These are phyloP conservation scores for Trichoderma harzianum DNA, from an alignment of 2,329 filamentous ascomycete species.

Conservation along the genomic window DNA sequence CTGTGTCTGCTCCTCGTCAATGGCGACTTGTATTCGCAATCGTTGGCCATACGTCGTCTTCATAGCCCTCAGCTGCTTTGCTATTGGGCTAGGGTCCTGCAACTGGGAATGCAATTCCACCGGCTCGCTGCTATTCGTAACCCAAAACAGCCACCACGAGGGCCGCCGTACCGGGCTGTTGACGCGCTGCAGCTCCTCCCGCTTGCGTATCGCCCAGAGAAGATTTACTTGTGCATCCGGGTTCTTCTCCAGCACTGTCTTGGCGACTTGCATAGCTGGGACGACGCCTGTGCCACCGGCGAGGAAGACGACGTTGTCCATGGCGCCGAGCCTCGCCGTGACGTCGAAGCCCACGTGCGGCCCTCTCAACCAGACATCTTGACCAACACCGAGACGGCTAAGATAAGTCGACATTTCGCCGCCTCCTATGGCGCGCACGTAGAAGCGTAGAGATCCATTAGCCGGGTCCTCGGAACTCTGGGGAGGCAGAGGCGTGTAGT, in stretches of 20 bases:
- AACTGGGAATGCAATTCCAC: constrained; percentile 22
- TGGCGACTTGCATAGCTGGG: constrained; percentile 77
- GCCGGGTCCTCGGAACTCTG: constrained; percentile 27
- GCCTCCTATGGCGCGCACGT: constrained; percentile 72
- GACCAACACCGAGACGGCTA: constrained; percentile 58
- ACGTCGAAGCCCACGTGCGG: constrained; percentile 68
- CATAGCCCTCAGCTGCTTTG: constrained; percentile 60
- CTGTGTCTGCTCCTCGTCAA: constrained; percentile 73
- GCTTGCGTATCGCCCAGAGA: constrained; percentile 73
- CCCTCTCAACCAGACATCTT: constrained; percentile 71
- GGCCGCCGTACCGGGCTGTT: constrained; percentile 4
- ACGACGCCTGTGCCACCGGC: constrained; percentile 92
- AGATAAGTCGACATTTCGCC: constrained; percentile 88
- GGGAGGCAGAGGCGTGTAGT: constrained; percentile 84
- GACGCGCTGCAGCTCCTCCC: constrained; percentile 46
- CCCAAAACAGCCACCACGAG: constrained; percentile 28
- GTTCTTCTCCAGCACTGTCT: constrained; percentile 51
- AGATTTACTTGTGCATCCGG: constrained; percentile 54
- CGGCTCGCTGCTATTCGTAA: constrained; percentile 21
- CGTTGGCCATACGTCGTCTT: constrained; percentile 54
- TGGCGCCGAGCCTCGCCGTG: constrained; percentile 29
- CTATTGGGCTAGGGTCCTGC: constrained; percentile 46
- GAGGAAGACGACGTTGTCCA: constrained; percentile 66
- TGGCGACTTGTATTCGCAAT: constrained; percentile 68
- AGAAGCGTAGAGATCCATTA: constrained; percentile 59